Base-by-base conservation (phyloP, 2,329 filamentous ascomycete genomes). In the Ceratocystis diversiconidia region DNA sequence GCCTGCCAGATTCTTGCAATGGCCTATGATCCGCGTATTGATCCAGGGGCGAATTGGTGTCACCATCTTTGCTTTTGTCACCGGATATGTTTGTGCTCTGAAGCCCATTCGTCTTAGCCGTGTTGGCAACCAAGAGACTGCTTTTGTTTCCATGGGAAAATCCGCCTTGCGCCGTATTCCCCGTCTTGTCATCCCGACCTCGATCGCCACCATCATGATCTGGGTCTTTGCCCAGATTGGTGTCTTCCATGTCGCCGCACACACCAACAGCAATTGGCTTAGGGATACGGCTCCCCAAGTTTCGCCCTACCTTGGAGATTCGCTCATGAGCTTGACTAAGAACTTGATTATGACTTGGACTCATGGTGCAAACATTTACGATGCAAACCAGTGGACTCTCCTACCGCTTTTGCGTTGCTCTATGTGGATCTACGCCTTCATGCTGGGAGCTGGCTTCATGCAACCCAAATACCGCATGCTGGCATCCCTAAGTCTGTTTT, bases 21-120 rank as follows among this genome's bases (percentile, higher is more conserved):
- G 78, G 50, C 84, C 83, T 15, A 81, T 82, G 70, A 74, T 86
- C 66, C 81, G 84, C 65, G 78, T 86, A 61, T 75, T 82, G 48
- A 76, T 80, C 62, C 82, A 84, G 70, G 83, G 85, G 25, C 79
- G 85, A 17, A 82, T 84, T 59, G 85, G 85, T 73, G 85, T 87
- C 1, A 80, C 83, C 15, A 83, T 87, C 68, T 87, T 87, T 73
- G 80, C 85, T 70, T 77, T 87, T 60, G 82, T 86, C 48, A 83
- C 84, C 25, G 83, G 83, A 66, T 86, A 85, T 70, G 83, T 85
- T 63, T 85, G 84, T 73, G 80, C 82, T 2, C 76, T 85, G 63
- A 85, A 85, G 70, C 81, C 83, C 17, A 78, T 86, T 67, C 77
- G 79, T 64, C 78, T 82, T 63, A 80, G 76, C 70, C 78, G 80